Percentiles rank a stretch among this genome's conserved stretches.
These are phyloP conservation scores for Neurospora sp. DNA, from an alignment of 495 filamentous ascomycete species.

Conservation along the genomic window DNA sequence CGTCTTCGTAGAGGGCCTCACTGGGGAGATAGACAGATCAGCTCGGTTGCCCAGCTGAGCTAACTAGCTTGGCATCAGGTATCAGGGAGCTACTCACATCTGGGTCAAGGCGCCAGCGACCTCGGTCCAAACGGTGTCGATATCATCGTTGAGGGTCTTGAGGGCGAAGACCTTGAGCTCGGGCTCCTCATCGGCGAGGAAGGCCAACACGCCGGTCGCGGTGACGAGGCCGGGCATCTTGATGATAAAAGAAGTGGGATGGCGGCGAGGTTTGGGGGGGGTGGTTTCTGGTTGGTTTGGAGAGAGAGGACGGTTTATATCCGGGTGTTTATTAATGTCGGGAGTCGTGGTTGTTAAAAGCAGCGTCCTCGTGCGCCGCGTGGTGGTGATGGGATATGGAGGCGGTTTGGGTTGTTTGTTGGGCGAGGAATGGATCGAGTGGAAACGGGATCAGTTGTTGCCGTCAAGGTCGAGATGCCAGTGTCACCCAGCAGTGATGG, in stretches of 20 bases:
- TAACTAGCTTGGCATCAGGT: constrained; percentile 6
- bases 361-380: not conserved
- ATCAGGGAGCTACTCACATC: constrained; percentile 54
- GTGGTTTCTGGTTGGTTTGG: not conserved
- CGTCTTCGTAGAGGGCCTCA: constrained; percentile 96
- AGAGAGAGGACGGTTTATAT: not conserved
- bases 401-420: not conserved
- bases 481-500: not conserved
- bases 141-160: constrained; percentile 85
- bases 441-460: constrained; percentile 1
- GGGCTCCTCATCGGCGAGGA: constrained; percentile 86
- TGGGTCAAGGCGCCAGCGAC: constrained; percentile 83
- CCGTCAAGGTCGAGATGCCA: not conserved
- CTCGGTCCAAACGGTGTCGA: constrained; percentile 95
- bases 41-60: not conserved
- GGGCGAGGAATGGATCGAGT: not conserved
- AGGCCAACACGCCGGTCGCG: constrained; percentile 87
- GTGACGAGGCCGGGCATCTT: constrained; percentile 90
- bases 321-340: not conserved
- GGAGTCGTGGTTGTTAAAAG: not conserved
- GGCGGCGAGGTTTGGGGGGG: not conserved
- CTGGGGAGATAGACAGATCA: constrained; percentile 32
- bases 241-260: constrained; percentile 1
- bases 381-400: not conserved
- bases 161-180: constrained; percentile 90